Percentiles rank a stretch among this genome's conserved stretches.
Conservation (phyloP, 139 green algal genomes). For the Closterium sp. region DNA sequence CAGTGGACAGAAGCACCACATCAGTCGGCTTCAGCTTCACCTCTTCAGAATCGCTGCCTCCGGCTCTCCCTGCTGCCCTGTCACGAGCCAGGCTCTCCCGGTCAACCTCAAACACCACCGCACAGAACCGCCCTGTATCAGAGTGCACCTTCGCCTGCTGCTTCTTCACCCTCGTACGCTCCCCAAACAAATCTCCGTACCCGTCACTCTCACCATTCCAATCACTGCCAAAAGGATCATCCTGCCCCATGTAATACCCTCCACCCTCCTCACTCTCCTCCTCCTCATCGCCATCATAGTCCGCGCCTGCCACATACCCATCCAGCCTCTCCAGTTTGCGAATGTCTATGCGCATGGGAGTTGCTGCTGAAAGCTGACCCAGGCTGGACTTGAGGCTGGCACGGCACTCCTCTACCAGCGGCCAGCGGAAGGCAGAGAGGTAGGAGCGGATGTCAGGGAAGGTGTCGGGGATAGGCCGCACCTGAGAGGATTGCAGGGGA, state of each 20-base stretch:
- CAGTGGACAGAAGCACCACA: background rate
- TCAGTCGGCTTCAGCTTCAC: slow-evolving; percentile 25
- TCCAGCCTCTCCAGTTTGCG: background rate
- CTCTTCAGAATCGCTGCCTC: background rate
- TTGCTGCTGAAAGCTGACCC: background rate
- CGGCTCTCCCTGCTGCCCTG: background rate
- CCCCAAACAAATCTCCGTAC: background rate
- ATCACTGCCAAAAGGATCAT: background rate
- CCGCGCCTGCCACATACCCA: background rate
- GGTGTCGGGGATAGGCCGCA: background rate
- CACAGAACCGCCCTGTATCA: background rate
- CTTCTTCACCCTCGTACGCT: background rate
- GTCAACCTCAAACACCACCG: background rate
- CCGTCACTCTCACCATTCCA: background rate
- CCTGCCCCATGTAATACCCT: background rate
- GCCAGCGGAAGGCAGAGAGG: background rate
- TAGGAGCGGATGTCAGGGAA: background rate
- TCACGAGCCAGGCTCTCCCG: background rate
- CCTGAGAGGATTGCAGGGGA: background rate
- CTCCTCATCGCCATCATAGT: background rate
- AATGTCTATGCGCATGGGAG: background rate
- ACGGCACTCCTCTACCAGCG: slow-evolving; percentile 21
- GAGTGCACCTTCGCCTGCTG: background rate
- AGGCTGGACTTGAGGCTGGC: background rate
- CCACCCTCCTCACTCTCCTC: background rate